phyloP scores from a whole-genome alignment of 2,329 filamentous ascomycete species.

The Plenodomus tracheiphilus region DNA sequence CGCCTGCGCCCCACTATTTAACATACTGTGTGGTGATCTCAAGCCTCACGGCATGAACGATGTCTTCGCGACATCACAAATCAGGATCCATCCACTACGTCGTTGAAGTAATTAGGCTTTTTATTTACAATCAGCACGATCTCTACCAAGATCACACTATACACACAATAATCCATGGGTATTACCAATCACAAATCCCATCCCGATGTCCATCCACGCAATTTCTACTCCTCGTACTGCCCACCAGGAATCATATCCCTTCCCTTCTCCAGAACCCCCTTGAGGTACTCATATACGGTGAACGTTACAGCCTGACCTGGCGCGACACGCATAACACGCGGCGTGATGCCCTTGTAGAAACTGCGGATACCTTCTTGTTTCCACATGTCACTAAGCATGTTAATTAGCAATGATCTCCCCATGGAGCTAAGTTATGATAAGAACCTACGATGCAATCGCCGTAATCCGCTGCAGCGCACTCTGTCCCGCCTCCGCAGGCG shows the following conservation, averaged over 20 bases:
- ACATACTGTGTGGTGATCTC: too few species aligned
- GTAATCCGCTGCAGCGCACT: conserved; percentile 79
- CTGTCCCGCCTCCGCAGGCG: conserved; percentile 77
- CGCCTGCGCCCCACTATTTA: too few species aligned
- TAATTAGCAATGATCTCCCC: too few species aligned
- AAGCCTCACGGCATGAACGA: too few species aligned
- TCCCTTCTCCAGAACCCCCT: conserved; percentile 52
- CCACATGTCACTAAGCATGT: conserved; percentile 56
- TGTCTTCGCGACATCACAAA: too few species aligned
- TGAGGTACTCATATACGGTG: conserved; percentile 59
- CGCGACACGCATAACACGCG: conserved; percentile 94
- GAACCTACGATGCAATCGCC: conserved; percentile 65
- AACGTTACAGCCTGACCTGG: conserved; percentile 86
- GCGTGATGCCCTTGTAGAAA: conserved; percentile 99
- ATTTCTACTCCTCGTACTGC: conserved; percentile 53
- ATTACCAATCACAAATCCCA: conserved; percentile 7
- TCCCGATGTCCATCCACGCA: not conserved
- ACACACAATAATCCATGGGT: conserved; percentile 6
- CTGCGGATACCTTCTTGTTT: conserved; percentile 90
- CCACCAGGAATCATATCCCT: conserved; percentile 52
- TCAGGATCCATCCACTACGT: not conserved
- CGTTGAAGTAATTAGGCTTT: not conserved
- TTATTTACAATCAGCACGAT: not conserved
- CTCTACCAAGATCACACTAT: not conserved
- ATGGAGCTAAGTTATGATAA: too few species aligned